Evolutionary conservation across 768 basidiomycete species (phyloP).

Genomic region (Tylopilus felleus): DNA sequence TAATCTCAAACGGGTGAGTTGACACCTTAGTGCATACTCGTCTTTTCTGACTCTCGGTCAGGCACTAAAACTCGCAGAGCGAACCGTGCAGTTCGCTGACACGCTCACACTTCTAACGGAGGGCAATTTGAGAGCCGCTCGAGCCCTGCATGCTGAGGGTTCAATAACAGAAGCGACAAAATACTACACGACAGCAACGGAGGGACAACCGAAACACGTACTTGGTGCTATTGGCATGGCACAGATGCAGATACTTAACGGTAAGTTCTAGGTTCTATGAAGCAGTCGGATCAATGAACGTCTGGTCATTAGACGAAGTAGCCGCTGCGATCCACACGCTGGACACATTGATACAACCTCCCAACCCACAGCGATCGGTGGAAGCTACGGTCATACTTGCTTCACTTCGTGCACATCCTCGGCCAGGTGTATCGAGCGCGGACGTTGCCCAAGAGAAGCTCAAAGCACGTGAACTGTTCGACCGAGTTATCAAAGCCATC

Average conservation of each 20-base stretch:
- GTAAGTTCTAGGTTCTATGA: slow-evolving; percentile 39
- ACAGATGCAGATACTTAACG: slow-evolving; percentile 80
- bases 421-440: slow-evolving; percentile 72
- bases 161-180: slow-evolving; percentile 59
- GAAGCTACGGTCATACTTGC: slow-evolving; percentile 91
- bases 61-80: slow-evolving; percentile 91
- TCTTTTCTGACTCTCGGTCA: slow-evolving; percentile 25
- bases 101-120: slow-evolving; percentile 82
- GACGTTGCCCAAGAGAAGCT: slow-evolving; percentile 70
- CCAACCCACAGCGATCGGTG: slow-evolving; percentile 60
- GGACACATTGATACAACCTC: slow-evolving; percentile 69
- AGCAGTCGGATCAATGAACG: not conserved
- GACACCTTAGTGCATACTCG: not conserved
- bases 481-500: slow-evolving; percentile 65
- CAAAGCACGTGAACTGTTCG: slow-evolving; percentile 79
- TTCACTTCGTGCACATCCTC: slow-evolving; percentile 77
- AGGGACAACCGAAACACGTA: slow-evolving; percentile 71
- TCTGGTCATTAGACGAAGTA: slow-evolving; percentile 58
- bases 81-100: slow-evolving; percentile 92
- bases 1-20: slow-evolving; percentile 53
- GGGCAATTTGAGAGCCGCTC: slow-evolving; percentile 79
- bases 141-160: slow-evolving; percentile 74
- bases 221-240: slow-evolving; percentile 82
- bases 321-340: slow-evolving; percentile 83
- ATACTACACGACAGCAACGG: slow-evolving; percentile 63